Percentiles rank a stretch among this genome's conserved stretches.
Conservation (phyloP, 768 basidiomycete species). For the Kwoniella bestiolae region DNA sequence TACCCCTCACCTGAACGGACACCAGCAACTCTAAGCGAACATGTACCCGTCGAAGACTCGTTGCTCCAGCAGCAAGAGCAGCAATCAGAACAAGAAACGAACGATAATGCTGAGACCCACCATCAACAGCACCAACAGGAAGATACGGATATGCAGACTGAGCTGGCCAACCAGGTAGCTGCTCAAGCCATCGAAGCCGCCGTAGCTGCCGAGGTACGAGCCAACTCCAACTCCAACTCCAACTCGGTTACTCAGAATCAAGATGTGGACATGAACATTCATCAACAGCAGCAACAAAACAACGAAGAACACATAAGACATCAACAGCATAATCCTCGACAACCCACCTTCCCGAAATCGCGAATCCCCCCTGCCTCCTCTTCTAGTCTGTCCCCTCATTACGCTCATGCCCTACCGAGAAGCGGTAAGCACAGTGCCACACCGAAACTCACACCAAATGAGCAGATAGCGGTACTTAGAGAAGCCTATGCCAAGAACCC, state of each 20-base stretch:
- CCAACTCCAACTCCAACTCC: neutral
- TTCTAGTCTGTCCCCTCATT: neutral
- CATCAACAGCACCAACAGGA: conserved; percentile 8
- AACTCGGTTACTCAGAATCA: neutral
- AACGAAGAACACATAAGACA: conserved; percentile 1
- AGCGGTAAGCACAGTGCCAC: conserved; percentile 3
- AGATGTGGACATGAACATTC: neutral
- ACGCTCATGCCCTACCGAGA: neutral
- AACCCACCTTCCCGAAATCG: conserved; percentile 19
- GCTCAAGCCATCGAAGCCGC: conserved; percentile 41
- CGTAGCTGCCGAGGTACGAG: conserved; percentile 22
- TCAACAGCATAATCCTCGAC: conserved; percentile 15
- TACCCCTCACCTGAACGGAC: conserved; percentile 40
- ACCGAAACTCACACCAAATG: conserved; percentile 8
- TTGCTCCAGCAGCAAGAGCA: neutral
- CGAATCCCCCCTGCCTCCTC: neutral
- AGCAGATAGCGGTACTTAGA: conserved; percentile 43
- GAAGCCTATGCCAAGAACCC: conserved; percentile 46
- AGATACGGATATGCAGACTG: conserved; percentile 33
- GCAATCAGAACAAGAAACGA: conserved; percentile 2
- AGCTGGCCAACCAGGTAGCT: conserved; percentile 40
- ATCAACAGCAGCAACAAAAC: neutral
- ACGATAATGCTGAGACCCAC: neutral
- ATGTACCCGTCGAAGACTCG: neutral
- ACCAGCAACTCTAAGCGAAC: conserved; percentile 9